A percentile compares a stretch with the other conserved stretches of the same genome.
phyloP scores from a whole-genome alignment of 495 filamentous ascomycete genomes.

The Cryomyces antarcticus region DNA sequence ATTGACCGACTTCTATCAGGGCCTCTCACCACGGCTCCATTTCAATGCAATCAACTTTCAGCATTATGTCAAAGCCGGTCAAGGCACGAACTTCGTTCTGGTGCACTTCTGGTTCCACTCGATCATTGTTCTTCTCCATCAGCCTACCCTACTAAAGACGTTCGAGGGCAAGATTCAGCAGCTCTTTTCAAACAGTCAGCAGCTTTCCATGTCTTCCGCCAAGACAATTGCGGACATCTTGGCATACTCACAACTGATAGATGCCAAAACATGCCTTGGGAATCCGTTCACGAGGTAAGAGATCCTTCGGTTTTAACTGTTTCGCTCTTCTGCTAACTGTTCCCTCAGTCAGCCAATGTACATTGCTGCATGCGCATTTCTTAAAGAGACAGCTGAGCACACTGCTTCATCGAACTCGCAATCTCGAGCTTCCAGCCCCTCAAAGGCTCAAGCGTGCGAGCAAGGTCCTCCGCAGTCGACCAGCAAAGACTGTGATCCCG shows the following conservation, averaged over 20 bases:
- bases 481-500: no score
- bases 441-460: no score
- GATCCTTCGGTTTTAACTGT: not conserved
- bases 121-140: slow-evolving; percentile 64
- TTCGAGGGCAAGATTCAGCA: slow-evolving; percentile 51
- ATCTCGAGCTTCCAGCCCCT: slow-evolving; percentile 12
- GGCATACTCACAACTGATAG: slow-evolving; percentile 56
- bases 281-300: slow-evolving; percentile 50
- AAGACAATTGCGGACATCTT: slow-evolving; percentile 78
- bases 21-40: slow-evolving; percentile 45
- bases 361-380: slow-evolving; percentile 69
- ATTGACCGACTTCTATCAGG: slow-evolving; percentile 59
- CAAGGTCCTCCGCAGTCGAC: no score
- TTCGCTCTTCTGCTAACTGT: not conserved
- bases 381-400: slow-evolving; percentile 52
- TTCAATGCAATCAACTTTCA: slow-evolving; percentile 67
- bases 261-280: slow-evolving; percentile 59
- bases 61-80: slow-evolving; percentile 51
- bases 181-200: slow-evolving; percentile 53
- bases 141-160: slow-evolving; percentile 57
- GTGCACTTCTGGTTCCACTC: slow-evolving; percentile 85
- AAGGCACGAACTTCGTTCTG: slow-evolving; percentile 70
- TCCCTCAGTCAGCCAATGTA: slow-evolving; percentile 57
- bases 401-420: slow-evolving; percentile 31
- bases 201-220: slow-evolving; percentile 70